Evolutionary conservation across 2,329 filamentous ascomycete species (phyloP).

Genomic region (Sporothrix brasiliensis): DNA sequence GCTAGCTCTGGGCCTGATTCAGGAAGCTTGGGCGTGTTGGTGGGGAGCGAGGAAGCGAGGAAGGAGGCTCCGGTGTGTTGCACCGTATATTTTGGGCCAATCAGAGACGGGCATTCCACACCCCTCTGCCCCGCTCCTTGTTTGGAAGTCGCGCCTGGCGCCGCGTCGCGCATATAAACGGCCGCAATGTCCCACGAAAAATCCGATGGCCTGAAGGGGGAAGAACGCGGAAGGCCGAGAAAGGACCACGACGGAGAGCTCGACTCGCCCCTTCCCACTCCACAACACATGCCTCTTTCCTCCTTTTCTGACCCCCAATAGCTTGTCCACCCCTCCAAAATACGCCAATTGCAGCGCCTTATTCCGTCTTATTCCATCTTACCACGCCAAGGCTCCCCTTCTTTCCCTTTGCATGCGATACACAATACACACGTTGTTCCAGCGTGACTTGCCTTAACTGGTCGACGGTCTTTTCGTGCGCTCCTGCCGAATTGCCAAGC

Average conservation of each 20-base stretch:
- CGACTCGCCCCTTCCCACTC: constrained; percentile 19
- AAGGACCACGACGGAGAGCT: constrained; percentile 25
- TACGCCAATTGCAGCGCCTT: constrained; percentile 9
- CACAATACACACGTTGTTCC: background rate
- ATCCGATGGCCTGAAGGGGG: constrained; percentile 34
- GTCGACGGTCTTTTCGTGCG: background rate
- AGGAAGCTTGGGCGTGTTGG: constrained; percentile 18
- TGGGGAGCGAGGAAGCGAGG: background rate
- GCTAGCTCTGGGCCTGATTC: background rate
- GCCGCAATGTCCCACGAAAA: constrained; percentile 48
- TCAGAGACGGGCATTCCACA: constrained; percentile 19
- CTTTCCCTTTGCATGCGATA: constrained; percentile 16
- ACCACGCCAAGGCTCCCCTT: background rate
- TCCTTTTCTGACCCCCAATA: constrained; percentile 4
- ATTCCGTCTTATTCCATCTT: constrained; percentile 10
- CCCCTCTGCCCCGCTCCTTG: constrained; percentile 35
- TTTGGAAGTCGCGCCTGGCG: constrained; percentile 36
- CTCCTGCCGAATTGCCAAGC: background rate
- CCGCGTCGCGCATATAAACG: constrained; percentile 55
- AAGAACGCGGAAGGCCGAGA: constrained; percentile 21
- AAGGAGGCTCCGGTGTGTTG: background rate
- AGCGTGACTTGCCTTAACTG: background rate
- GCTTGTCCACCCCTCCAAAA: constrained; percentile 4
- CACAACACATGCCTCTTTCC: constrained; percentile 13
- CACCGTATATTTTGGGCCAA: constrained; percentile 25